phyloP scores from a whole-genome alignment of 2,329 filamentous ascomycete genomes.

The Pestalotiopsis sp. region DNA sequence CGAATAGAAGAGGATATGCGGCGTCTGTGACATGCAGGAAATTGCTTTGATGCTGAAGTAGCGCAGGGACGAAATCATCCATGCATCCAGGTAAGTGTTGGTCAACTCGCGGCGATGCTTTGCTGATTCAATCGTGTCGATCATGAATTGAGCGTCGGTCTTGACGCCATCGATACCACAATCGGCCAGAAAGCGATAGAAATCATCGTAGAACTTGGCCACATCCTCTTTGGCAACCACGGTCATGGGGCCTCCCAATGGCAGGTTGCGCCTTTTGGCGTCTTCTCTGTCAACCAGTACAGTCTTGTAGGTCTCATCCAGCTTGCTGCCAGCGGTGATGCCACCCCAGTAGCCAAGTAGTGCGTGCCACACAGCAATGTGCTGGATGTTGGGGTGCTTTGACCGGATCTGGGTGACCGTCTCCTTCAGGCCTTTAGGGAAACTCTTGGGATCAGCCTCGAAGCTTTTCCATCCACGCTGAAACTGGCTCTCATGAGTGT shows the following conservation, averaged over 20 bases:
- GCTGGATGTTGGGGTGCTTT: slow-evolving; percentile 72
- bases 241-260: slow-evolving; percentile 66
- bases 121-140: slow-evolving; percentile 75
- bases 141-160: slow-evolving; percentile 88
- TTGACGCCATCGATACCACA: slow-evolving; percentile 87
- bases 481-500: slow-evolving; percentile 52
- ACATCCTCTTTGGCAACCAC: slow-evolving; percentile 78
- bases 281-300: slow-evolving; percentile 57
- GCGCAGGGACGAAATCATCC: slow-evolving; percentile 76
- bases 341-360: slow-evolving; percentile 90
- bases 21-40: slow-evolving; percentile 93
- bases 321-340: slow-evolving; percentile 72
- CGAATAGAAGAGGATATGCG: slow-evolving; percentile 83
- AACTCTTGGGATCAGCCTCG: slow-evolving; percentile 78
- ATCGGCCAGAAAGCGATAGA: slow-evolving; percentile 78
- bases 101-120: slow-evolving; percentile 72
- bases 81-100: slow-evolving; percentile 80
- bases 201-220: slow-evolving; percentile 81
- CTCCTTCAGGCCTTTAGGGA: slow-evolving; percentile 78
- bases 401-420: slow-evolving; percentile 71
- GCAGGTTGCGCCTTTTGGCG: slow-evolving; percentile 47
- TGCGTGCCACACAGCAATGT: slow-evolving; percentile 94
- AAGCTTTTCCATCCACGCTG: slow-evolving; percentile 77
- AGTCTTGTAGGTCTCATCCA: slow-evolving; percentile 81
- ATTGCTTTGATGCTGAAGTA: slow-evolving; percentile 80